Evolutionary conservation across 345 rosid genomes (phyloP).

Genomic region (Arabidopsis arenosa): DNA sequence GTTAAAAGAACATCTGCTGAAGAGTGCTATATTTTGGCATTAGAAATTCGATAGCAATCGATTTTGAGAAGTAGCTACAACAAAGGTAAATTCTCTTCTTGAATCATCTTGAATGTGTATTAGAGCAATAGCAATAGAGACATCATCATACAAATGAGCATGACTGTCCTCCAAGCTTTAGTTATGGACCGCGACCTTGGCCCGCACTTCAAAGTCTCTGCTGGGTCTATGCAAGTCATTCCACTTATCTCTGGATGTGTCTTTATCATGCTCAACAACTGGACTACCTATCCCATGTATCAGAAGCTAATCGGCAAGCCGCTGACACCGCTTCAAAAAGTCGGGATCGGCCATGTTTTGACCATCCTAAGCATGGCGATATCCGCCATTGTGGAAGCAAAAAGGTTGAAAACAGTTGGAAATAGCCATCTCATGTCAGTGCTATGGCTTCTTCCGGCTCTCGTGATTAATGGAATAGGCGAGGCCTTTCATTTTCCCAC

Average conservation of each 20-base stretch:
- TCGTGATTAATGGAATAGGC: conserved; percentile 50
- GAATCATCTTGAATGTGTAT: too few relatives aligned
- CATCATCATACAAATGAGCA: conserved; percentile 41
- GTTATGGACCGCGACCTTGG: conserved; percentile 54
- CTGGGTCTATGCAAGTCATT: conserved; percentile 52
- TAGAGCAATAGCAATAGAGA: too few relatives aligned
- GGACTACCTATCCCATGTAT: conserved; percentile 46
- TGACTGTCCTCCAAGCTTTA: conserved; percentile 59
- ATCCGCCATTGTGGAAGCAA: conserved; percentile 53
- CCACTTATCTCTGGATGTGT: conserved; percentile 36
- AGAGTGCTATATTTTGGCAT: too few relatives aligned
- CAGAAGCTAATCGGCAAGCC: conserved; percentile 34
- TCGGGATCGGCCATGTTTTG: conserved; percentile 60
- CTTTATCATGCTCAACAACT: conserved; percentile 42
- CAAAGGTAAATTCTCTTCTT: too few relatives aligned
- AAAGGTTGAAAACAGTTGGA: conserved; percentile 44
- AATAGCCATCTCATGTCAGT: conserved; percentile 46
- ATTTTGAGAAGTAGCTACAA: too few relatives aligned
- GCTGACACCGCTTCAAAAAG: conserved; percentile 47
- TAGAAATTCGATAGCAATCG: too few relatives aligned
- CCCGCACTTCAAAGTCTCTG: conserved; percentile 52
- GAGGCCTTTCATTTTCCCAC: conserved; percentile 60
- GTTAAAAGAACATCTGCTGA: too few relatives aligned
- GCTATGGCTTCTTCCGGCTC: conserved; percentile 58
- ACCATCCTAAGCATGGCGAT: conserved; percentile 42